Evolutionary conservation across 768 basidiomycete species (phyloP).

Genomic region (Leccinellum rugosiceps): DNA sequence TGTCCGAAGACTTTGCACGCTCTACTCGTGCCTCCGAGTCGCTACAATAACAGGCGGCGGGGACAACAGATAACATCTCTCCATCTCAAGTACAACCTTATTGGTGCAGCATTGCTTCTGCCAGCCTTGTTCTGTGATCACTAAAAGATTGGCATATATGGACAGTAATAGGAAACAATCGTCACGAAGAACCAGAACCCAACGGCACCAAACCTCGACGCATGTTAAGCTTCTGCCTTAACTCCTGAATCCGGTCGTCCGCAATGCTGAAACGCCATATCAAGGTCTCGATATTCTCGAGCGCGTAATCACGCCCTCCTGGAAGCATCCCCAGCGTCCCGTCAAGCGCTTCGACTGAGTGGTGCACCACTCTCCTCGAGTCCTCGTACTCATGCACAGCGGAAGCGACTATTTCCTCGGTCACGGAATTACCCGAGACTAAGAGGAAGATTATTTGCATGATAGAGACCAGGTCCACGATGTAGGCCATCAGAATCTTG

Average conservation of each 20-base stretch:
- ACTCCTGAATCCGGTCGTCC: constrained; percentile 3
- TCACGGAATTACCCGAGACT: background rate
- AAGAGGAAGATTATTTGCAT: constrained; percentile 15
- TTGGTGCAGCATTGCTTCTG: too few species aligned
- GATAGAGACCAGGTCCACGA: constrained; percentile 13
- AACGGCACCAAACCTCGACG: background rate
- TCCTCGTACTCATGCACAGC: constrained; percentile 1
- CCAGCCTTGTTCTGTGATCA: background rate
- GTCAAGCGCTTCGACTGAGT: background rate
- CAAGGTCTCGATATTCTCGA: constrained; percentile 9
- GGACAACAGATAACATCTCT: too few species aligned
- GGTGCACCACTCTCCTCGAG: background rate
- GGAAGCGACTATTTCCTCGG: background rate
- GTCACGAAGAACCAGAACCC: background rate
- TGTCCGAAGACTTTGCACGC: too few species aligned
- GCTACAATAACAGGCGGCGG: too few species aligned
- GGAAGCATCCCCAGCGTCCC: background rate
- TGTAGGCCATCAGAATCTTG: constrained; percentile 11
- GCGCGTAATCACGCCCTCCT: constrained; percentile 5
- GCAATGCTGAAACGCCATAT: constrained; percentile 15
- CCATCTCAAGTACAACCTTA: too few species aligned
- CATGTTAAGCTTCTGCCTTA: background rate
- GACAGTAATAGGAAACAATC: background rate
- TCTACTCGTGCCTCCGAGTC: too few species aligned
- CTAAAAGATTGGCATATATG: background rate